Percentiles rank a stretch among this genome's conserved stretches.
Conservation (phyloP, 768 basidiomycete species). For the Pleurotus eryngii region DNA sequence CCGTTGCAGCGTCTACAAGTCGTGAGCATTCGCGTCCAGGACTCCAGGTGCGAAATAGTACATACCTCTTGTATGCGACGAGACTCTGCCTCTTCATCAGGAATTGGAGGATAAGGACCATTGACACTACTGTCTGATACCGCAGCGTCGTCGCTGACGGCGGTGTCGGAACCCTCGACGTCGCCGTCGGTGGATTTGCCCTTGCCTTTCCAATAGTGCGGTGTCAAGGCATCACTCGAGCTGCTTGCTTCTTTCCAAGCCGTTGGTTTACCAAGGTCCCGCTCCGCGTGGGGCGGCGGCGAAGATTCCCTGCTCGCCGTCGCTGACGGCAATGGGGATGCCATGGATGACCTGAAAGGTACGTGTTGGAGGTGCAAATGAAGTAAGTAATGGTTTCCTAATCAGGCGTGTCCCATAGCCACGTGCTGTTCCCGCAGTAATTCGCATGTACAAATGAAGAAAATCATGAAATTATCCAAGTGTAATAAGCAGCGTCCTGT, state of each 20-base stretch:
- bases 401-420: too few relatives aligned
- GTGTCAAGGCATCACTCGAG: slow-evolving; percentile 1
- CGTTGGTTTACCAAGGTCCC: slow-evolving; percentile 35
- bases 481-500: neutral
- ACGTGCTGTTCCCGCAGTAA: too few relatives aligned
- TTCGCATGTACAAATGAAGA: neutral
- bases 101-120: slow-evolving; percentile 60
- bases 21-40: slow-evolving; percentile 5
- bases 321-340: neutral
- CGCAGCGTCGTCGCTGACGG: slow-evolving; percentile 15
- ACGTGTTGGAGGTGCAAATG: too few relatives aligned
- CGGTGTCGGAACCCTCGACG: slow-evolving; percentile 8
- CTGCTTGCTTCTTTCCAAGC: neutral
- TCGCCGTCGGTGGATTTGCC: slow-evolving; percentile 23
- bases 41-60: slow-evolving; percentile 1
- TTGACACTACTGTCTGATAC: slow-evolving; percentile 13
- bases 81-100: slow-evolving; percentile 65
- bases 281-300: slow-evolving; percentile 39
- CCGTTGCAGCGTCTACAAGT: slow-evolving; percentile 60
- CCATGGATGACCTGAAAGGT: neutral
- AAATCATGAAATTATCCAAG: slow-evolving; percentile 3
- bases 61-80: slow-evolving; percentile 69
- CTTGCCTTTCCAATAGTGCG: slow-evolving; percentile 27
- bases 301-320: neutral
- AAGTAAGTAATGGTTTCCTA: too few relatives aligned